A percentile compares a stretch with the other conserved stretches of the same genome.
phyloP scores from a whole-genome alignment of 805 yeast species.

The Kuraishia ogatae region DNA sequence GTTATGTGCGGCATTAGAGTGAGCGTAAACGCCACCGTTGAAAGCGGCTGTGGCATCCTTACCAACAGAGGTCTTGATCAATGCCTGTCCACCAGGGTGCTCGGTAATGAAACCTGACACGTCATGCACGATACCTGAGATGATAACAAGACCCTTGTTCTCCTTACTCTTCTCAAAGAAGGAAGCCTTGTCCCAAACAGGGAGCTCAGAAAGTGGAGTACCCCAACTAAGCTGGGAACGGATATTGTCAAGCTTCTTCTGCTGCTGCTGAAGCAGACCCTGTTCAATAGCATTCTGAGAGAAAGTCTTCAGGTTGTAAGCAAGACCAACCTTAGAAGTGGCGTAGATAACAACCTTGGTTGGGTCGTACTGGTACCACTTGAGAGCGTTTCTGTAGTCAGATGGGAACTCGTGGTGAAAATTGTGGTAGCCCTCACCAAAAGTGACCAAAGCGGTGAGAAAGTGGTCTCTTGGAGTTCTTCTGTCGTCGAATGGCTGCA shows the following conservation, averaged over 20 bases:
- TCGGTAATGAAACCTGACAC: slow-evolving; percentile 84
- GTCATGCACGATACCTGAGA: slow-evolving; percentile 89
- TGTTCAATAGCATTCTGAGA: slow-evolving; percentile 57
- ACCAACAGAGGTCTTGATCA: slow-evolving; percentile 75
- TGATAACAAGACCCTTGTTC: slow-evolving; percentile 55
- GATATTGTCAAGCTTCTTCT: slow-evolving; percentile 68
- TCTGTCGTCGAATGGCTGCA: slow-evolving; percentile 65
- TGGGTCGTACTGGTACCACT: slow-evolving; percentile 77
- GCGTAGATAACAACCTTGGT: slow-evolving; percentile 66
- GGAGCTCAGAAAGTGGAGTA: slow-evolving; percentile 81
- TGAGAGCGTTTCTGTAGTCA: slow-evolving; percentile 72
- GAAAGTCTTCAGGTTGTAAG: slow-evolving; percentile 47
- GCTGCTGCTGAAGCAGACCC: slow-evolving; percentile 74
- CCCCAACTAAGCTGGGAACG: slow-evolving; percentile 87
- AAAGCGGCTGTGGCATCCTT: slow-evolving; percentile 92
- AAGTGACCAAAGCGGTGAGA: slow-evolving; percentile 53
- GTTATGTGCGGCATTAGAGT: slow-evolving; percentile 89
- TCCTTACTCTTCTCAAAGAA: slow-evolving; percentile 23
- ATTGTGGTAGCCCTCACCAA: slow-evolving; percentile 89
- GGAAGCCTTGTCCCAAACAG: slow-evolving; percentile 44
- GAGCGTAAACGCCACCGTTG: slow-evolving; percentile 90
- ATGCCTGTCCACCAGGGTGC: slow-evolving; percentile 89
- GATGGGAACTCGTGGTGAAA: slow-evolving; percentile 94
- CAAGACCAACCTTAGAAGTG: slow-evolving; percentile 44
- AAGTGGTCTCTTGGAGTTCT: slow-evolving; percentile 69